Base-by-base conservation (phyloP, 345 rosid species). In the Anacardium occidentale region DNA sequence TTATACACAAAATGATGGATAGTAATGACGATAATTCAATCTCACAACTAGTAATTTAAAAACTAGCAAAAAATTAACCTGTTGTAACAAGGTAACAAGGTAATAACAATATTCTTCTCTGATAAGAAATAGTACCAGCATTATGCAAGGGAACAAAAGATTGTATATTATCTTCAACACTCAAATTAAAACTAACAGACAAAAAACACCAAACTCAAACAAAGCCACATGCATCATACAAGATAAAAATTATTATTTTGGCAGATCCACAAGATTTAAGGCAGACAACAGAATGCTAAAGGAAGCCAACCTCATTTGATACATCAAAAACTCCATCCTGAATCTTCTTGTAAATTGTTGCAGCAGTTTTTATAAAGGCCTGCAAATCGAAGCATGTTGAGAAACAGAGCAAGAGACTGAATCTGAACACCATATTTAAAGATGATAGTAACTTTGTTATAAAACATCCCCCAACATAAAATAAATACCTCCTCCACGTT, bases 281-380 rank as follows among this genome's bases (percentile, higher is more conserved):
- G 32, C 11, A 10, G 29, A 67, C 2, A 3, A 17, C 18, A 63
- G 13, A 2, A n/a, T 22, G 50, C 61, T 26, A 62, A 24, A 65
- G 60, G 79, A 52, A 37, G 34, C 78, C 74, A 17, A 91, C 97
- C 94, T 95, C 97, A 70, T 91, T 90, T 44, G 99, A 95, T 58
- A 91, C 97, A 83, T 95, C 99, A 75, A 95, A 95, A 61, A 89
- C 98, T 56, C 99, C 99, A 77, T 95, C 99, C 80, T 92, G 94
- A 75, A 95, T 95, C 84, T 95, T 95, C 78, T 91, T 90, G 88
- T 91, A 93, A 82, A 93, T 91, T 66, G 96, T 88, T 70, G 96
- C 94, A 53, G 99, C 99, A 64, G 98, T 91, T 84, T 87, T 89
- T 67, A 91, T 89, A 79, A 95, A 95, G 54, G 98, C 98, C 98